These are phyloP conservation scores for Hawksworthiomyces lignivorus DNA, from an alignment of 2,329 filamentous ascomycete species.

Conservation along the genomic window DNA sequence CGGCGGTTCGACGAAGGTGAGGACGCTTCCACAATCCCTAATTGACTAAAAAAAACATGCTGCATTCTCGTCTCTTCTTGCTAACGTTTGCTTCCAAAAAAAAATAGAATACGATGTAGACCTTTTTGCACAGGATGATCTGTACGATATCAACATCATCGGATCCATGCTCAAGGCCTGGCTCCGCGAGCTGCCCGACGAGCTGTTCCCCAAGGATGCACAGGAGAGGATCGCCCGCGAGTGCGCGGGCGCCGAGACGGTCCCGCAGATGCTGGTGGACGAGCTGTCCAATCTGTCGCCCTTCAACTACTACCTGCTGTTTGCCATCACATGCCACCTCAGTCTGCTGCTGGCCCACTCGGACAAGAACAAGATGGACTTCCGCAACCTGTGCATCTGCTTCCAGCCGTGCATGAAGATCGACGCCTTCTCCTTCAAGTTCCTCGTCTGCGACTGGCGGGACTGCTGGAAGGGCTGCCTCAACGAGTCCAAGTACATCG, in stretches of 20 bases:
- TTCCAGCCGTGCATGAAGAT: conserved; percentile 97
- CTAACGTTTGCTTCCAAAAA: conserved; percentile 14
- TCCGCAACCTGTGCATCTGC: conserved; percentile 89
- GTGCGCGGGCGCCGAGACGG: conserved; percentile 69
- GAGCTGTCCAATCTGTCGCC: conserved; percentile 90
- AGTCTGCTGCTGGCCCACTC: conserved; percentile 85
- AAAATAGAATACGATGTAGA: conserved; percentile 73
- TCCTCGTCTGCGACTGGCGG: conserved; percentile 89
- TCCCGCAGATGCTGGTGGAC: conserved; percentile 76
- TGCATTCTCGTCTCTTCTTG: background rate
- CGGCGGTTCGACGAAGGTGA: conserved; percentile 78
- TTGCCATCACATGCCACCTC: conserved; percentile 93
- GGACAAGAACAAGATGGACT: conserved; percentile 98
- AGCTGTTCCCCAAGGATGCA: conserved; percentile 78
- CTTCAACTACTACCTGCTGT: conserved; percentile 95
- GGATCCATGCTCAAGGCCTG: conserved; percentile 95
- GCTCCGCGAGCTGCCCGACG: conserved; percentile 89
- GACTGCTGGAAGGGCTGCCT: conserved; percentile 96
- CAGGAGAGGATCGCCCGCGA: conserved; percentile 76
- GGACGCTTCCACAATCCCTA: too few species aligned
- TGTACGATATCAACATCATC: conserved; percentile 95
- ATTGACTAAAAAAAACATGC: too few species aligned
- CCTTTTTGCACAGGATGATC: conserved; percentile 75
- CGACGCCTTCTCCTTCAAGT: conserved; percentile 90
- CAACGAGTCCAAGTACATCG: conserved; percentile 74